These are phyloP conservation scores for Castanea crenata DNA, from an alignment of 306 rosid species.

Conservation along the genomic window DNA sequence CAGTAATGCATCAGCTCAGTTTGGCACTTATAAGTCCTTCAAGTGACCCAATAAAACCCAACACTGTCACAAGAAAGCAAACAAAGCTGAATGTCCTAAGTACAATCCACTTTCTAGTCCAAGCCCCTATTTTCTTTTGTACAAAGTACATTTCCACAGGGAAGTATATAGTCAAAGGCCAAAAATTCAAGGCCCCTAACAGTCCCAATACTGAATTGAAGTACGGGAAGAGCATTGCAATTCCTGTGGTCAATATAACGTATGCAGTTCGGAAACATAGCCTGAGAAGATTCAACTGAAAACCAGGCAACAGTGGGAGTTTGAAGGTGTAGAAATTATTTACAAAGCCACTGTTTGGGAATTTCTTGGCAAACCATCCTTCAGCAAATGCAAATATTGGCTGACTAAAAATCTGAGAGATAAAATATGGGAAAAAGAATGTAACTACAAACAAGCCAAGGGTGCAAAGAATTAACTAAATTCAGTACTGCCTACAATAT, in stretches of 20 bases:
- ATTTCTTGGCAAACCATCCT: constrained; percentile 51
- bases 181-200: constrained; percentile 76
- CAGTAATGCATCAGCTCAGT: constrained; percentile 19
- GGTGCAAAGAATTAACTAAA: not conserved
- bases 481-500: too few species aligned
- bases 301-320: constrained; percentile 46
- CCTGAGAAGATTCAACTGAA: constrained; percentile 48
- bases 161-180: constrained; percentile 81
- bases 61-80: constrained; percentile 58
- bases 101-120: constrained; percentile 71
- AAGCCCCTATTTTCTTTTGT: constrained; percentile 61
- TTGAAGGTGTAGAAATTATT: constrained; percentile 40
- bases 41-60: constrained; percentile 65
- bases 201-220: constrained; percentile 77
- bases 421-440: not conserved
- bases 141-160: constrained; percentile 86
- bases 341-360: constrained; percentile 57
- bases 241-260: constrained; percentile 64
- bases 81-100: constrained; percentile 54
- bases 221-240: constrained; percentile 80
- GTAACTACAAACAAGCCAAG: not conserved
- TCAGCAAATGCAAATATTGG: constrained; percentile 57
- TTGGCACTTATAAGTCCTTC: constrained; percentile 62
- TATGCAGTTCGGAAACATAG: constrained; percentile 65
- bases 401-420: constrained; percentile 59